Conservation (phyloP, 2,329 filamentous ascomycete species). For the Lachnellula occidentalis region DNA sequence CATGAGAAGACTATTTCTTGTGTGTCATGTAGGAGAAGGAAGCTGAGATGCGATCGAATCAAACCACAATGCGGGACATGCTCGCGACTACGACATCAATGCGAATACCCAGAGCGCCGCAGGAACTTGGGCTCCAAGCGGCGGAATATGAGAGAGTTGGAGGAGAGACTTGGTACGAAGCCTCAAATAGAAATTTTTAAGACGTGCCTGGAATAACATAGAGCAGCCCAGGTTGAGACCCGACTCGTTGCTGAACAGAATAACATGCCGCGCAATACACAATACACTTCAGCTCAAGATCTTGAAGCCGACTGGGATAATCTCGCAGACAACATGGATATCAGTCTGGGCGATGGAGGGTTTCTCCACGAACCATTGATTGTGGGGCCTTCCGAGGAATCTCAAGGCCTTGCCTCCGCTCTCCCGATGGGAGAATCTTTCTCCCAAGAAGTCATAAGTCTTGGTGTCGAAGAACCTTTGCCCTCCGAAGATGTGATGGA, state of each 20-base stretch:
- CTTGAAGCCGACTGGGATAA: constrained; percentile 19
- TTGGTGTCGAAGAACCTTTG: constrained; percentile 77
- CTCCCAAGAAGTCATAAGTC: constrained; percentile 59
- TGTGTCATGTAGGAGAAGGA: constrained; percentile 75
- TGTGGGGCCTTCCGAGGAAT: constrained; percentile 8
- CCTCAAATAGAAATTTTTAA: neutral
- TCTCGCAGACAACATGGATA: constrained; percentile 23
- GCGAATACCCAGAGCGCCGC: constrained; percentile 82
- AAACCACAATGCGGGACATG: constrained; percentile 80
- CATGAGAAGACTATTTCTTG: constrained; percentile 64
- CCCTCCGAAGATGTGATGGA: constrained; percentile 76
- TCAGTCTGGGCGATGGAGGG: constrained; percentile 13
- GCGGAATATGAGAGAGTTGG: constrained; percentile 84
- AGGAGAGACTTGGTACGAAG: constrained; percentile 71
- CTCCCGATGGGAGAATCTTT: constrained; percentile 40
- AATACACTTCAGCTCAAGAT: neutral
- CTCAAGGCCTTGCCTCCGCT: constrained; percentile 2
- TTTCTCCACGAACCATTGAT: constrained; percentile 18
- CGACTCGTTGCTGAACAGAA: constrained; percentile 48
- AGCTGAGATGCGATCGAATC: constrained; percentile 79
- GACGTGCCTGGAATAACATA: constrained; percentile 33
- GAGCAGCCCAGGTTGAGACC: constrained; percentile 78
- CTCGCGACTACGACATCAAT: constrained; percentile 66
- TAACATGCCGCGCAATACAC: constrained; percentile 10
- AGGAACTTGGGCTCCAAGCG: constrained; percentile 85